Percentiles rank a stretch among this genome's conserved stretches.
Evolutionary conservation across 192 early-diverging fungal species (phyloP).

Genomic region (Coemansia sp.): DNA sequence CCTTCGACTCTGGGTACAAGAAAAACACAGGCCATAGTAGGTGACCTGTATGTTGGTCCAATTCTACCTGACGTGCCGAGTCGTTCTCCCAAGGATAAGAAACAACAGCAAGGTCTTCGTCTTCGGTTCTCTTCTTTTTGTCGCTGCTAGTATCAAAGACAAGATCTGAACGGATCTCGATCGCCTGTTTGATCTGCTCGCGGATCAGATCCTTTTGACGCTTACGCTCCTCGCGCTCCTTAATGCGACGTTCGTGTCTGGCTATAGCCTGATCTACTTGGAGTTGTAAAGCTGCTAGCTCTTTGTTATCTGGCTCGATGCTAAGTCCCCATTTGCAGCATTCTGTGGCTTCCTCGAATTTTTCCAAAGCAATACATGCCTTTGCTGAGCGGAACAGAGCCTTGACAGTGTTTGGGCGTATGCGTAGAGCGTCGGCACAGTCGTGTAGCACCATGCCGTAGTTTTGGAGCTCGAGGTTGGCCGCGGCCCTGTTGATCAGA

Average conservation of each 20-base stretch:
- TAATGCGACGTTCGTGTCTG: slow-evolving; percentile 17
- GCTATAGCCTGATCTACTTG: slow-evolving; percentile 33
- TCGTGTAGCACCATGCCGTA: slow-evolving; percentile 87
- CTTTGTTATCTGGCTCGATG: slow-evolving; percentile 65
- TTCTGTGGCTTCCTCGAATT: slow-evolving; percentile 83
- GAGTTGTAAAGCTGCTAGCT: slow-evolving; percentile 37
- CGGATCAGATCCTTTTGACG: slow-evolving; percentile 51
- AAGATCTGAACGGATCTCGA: slow-evolving; percentile 52
- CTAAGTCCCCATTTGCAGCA: slow-evolving; percentile 78
- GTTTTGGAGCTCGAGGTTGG: slow-evolving; percentile 86
- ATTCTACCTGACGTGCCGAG: slow-evolving; percentile 59
- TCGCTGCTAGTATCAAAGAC: slow-evolving; percentile 34
- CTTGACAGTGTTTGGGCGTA: slow-evolving; percentile 85
- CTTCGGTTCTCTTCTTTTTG: slow-evolving; percentile 4
- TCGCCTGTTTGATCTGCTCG: slow-evolving; percentile 57
- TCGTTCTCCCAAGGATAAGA: slow-evolving; percentile 30
- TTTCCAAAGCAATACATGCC: slow-evolving; percentile 80
- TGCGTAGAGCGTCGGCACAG: slow-evolving; percentile 78
- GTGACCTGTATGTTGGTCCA: slow-evolving; percentile 62
- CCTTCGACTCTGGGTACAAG: slow-evolving; percentile 91
- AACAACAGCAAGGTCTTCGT: background rate
- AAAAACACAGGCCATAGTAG: slow-evolving; percentile 88
- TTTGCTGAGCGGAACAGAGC: slow-evolving; percentile 90
- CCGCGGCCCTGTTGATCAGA: slow-evolving; percentile 89
- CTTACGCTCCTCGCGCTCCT: slow-evolving; percentile 43